Evolutionary conservation across 305 asterid species (phyloP), one percentile per base, ranked within the genome.

Genomic region (Solanum chacoense): DNA sequence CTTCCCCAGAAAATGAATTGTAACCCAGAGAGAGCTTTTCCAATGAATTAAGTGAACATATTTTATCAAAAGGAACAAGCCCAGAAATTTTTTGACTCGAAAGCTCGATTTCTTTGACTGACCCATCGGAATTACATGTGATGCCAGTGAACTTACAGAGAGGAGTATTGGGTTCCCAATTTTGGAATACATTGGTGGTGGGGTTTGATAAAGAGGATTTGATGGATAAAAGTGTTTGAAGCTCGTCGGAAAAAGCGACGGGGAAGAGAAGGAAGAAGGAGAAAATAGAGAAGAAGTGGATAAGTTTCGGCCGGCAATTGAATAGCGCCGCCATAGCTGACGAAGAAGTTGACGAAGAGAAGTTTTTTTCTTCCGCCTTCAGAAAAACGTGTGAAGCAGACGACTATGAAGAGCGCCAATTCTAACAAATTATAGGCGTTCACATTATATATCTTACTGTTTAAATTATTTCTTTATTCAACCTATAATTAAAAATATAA

Each of bases 31-130:
- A 91, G 20, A 97, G 95, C 86, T 88, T 96, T 37, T 94, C 95
- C 92, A 97, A 75, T 0, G 96, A 93, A 14, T 84, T 84, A 3
- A 97, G 93, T 87, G 89, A 28, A 87, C 98, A 97, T 26, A 96
- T 88, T 13, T 92, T 35, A 87, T 80, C 74, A 3, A 94, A 20
- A 72, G 98, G 97, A 40, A 95, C 88, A 8, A 28, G 1, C 26
- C 98, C 98, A 5, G 88, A 32, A 35, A 95, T 92, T 35, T 91
- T 93, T 69, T 89, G 94, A 1, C 88, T n/a, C 16, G 98, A 93
- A 8, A 97, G 97, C n/a, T 97, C 94, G 79, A 97, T 89, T 93
- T 94, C 98, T 24, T 55, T 89, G 22, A 97, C 98, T n/a, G 72
- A 85, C 0, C 96, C 96, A 2, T 90, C 1, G 37, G 94, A 95